Percentiles rank a stretch among this genome's conserved stretches.
Conservation (phyloP, 208 protist species). For the Wallacemonas sp. region DNA sequence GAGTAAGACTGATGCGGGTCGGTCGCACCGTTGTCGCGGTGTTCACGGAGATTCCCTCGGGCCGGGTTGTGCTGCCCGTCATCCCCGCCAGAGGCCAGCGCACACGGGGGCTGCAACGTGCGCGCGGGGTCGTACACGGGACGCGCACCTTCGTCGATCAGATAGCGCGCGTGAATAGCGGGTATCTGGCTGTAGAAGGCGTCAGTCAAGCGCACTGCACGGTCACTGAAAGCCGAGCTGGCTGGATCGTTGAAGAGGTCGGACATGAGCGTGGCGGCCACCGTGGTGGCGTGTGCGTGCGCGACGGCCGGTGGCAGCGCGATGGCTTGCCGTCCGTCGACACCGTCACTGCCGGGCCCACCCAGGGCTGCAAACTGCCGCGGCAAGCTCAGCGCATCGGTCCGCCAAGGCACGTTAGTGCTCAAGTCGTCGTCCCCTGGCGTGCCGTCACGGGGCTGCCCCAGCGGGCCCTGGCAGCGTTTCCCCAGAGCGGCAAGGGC, state of each 20-base stretch:
- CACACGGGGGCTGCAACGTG: conserved; percentile 11
- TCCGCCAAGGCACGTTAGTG: not conserved
- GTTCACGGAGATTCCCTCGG: not conserved
- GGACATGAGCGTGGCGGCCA: conserved; percentile 49
- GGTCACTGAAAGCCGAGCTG: conserved; percentile 25
- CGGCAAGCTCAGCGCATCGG: not conserved
- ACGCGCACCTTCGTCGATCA: conserved; percentile 37
- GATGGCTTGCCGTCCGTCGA: conserved; percentile 40
- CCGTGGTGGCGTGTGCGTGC: conserved; percentile 33
- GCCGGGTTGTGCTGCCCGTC: not conserved
- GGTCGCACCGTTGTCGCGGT: not conserved
- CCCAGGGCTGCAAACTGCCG: conserved; percentile 20
- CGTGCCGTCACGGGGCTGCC: not conserved
- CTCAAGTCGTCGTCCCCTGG: too few relatives aligned
- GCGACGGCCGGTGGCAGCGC: conserved; percentile 44
- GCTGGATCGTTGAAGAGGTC: conserved; percentile 40
- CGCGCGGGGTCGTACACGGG: conserved; percentile 45
- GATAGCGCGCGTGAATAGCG: conserved; percentile 52
- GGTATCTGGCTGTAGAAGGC: conserved; percentile 55
- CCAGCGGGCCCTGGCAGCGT: too few relatives aligned
- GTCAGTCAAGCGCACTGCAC: conserved; percentile 39
- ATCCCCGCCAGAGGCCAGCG: conserved; percentile 1
- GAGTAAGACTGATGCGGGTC: conserved; percentile 43
- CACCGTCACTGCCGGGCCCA: conserved; percentile 30
- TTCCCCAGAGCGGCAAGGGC: not conserved